Conservation (phyloP, 352 stramenopile genomes). For the Phytophthora ramorum region DNA sequence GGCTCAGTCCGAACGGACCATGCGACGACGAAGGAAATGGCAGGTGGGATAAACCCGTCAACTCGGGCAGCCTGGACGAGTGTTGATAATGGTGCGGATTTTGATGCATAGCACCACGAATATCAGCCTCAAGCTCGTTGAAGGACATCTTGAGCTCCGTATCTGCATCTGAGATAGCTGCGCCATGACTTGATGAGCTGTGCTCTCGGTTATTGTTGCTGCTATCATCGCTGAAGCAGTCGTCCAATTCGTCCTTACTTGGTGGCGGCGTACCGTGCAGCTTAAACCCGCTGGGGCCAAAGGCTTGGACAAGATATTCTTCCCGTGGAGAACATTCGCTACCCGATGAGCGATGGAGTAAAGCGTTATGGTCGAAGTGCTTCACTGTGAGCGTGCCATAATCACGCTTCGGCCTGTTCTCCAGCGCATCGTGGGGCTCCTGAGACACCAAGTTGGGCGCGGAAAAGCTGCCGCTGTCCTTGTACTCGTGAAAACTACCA, state of each 20-base stretch:
- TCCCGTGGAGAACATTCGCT: slow-evolving; percentile 69
- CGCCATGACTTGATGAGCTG: slow-evolving; percentile 11
- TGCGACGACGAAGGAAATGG: slow-evolving; percentile 28
- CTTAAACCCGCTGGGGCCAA: slow-evolving; percentile 65
- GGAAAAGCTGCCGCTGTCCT: slow-evolving; percentile 14
- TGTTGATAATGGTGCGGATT: slow-evolving; percentile 33
- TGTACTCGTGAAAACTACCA: slow-evolving; percentile 15
- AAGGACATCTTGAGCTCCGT: slow-evolving; percentile 49
- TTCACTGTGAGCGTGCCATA: slow-evolving; percentile 24
- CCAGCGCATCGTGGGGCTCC: slow-evolving; percentile 31
- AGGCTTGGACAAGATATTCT: slow-evolving; percentile 76
- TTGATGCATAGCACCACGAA: slow-evolving; percentile 40
- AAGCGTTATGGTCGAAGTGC: slow-evolving; percentile 28
- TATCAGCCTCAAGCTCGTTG: slow-evolving; percentile 44
- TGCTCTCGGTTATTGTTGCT: slow-evolving; percentile 41
- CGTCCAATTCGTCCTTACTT: slow-evolving; percentile 37
- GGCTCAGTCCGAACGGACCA: slow-evolving; percentile 26
- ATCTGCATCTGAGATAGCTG: slow-evolving; percentile 29
- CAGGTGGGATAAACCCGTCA: slow-evolving; percentile 27
- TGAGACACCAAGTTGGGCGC: slow-evolving; percentile 11
- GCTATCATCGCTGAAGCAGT: slow-evolving; percentile 36
- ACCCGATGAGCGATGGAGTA: slow-evolving; percentile 25
- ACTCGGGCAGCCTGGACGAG: slow-evolving; percentile 27
- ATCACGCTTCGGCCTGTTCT: slow-evolving; percentile 26
- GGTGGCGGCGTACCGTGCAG: slow-evolving; percentile 39